Conservation (phyloP, 2,329 filamentous ascomycete species). For the Phialophora tarda region DNA sequence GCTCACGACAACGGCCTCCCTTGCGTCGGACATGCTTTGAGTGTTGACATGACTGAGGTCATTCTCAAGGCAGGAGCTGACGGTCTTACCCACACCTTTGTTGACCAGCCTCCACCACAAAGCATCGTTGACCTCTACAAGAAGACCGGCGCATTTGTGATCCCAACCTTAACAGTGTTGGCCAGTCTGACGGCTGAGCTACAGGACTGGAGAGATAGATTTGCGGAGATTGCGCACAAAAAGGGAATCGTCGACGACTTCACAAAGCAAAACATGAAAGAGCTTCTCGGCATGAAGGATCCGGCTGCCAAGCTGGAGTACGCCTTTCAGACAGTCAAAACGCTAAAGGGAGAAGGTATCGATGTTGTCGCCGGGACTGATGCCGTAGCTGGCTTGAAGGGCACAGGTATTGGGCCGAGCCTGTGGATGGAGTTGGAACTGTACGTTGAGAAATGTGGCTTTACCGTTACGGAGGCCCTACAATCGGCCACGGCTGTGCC, state of each 20-base stretch:
- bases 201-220: conserved; percentile 35
- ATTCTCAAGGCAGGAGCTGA: conserved; percentile 39
- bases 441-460: conserved; percentile 41
- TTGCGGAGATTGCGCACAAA: conserved; percentile 35
- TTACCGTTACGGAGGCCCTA: conserved; percentile 41
- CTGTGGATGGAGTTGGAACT: conserved; percentile 43
- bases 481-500: conserved; percentile 40
- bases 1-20: conserved; percentile 33
- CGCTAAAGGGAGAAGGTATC: conserved; percentile 40
- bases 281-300: conserved; percentile 39
- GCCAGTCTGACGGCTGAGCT: conserved; percentile 35
- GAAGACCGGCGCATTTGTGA: conserved; percentile 38
- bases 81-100: conserved; percentile 40
- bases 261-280: conserved; percentile 39
- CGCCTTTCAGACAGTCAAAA: conserved; percentile 34
- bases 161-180: conserved; percentile 36
- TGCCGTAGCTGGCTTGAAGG: conserved; percentile 37
- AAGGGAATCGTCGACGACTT: conserved; percentile 40
- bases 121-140: conserved; percentile 37
- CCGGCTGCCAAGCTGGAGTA: conserved; percentile 36
- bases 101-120: conserved; percentile 38
- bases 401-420: conserved; percentile 37
- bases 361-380: conserved; percentile 45
- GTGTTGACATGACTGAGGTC: conserved; percentile 37
- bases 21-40: conserved; percentile 36